phyloP scores from a whole-genome alignment of 2,329 filamentous ascomycete species.

The Aspergillus novofumigatus region DNA sequence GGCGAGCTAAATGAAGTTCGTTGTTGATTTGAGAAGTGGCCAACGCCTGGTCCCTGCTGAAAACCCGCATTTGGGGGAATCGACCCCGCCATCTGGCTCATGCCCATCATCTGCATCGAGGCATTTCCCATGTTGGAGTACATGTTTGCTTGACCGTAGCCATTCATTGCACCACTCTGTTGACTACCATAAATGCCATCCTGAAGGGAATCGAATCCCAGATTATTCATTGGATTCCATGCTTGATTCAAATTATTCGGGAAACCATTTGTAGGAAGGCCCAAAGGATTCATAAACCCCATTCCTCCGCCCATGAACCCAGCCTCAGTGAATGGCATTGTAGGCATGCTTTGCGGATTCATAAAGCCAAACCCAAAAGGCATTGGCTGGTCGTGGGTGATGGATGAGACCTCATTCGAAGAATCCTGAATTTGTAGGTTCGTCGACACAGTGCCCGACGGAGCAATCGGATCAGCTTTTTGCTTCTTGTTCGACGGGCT shows the following conservation, averaged over 20 bases:
- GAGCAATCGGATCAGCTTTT: constrained; percentile 38
- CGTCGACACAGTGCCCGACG: constrained; percentile 5
- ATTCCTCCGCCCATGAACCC: constrained; percentile 29
- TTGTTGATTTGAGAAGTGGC: constrained; percentile 56
- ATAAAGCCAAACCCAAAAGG: constrained; percentile 31
- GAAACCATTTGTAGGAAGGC: constrained; percentile 29
- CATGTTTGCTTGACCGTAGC: constrained; percentile 32
- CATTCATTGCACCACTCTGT: constrained; percentile 28
- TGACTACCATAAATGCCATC: constrained; percentile 34
- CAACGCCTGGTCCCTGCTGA: constrained; percentile 30
- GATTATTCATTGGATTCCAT: constrained; percentile 45
- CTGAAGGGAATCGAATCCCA: constrained; percentile 34
- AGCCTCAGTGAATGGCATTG: constrained; percentile 32
- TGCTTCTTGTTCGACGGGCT: constrained; percentile 39
- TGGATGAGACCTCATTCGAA: constrained; percentile 11
- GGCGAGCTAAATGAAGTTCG: constrained; percentile 50
- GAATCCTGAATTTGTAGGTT: constrained; percentile 15
- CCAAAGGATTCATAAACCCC: constrained; percentile 41
- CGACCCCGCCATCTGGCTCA: constrained; percentile 26
- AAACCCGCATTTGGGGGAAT: constrained; percentile 30
- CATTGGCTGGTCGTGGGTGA: constrained; percentile 34
- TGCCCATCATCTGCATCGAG: constrained; percentile 37
- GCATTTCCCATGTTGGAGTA: constrained; percentile 28
- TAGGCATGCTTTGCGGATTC: constrained; percentile 27
- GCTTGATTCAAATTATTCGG: constrained; percentile 30